phyloP scores from a whole-genome alignment of 176 grass and related monocot genomes.

The Phoenix roebelenii region DNA sequence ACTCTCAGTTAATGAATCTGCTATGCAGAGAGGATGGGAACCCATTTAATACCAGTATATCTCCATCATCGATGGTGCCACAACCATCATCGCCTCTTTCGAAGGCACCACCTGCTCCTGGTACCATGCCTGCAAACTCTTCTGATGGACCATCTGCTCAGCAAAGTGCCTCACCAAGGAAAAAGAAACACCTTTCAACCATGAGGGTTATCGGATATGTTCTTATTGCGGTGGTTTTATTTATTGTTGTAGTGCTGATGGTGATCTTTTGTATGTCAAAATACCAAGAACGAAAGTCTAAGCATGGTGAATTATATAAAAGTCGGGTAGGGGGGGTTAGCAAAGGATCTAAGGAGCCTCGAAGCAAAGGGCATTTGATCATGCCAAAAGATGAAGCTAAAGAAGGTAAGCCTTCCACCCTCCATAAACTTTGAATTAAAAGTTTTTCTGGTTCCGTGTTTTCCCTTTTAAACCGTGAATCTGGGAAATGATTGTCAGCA shows the following conservation, averaged over 20 bases:
- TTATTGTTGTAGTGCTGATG: constrained; percentile 49
- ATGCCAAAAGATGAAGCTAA: constrained; percentile 45
- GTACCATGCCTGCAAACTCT: constrained; percentile 32
- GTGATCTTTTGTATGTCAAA: constrained; percentile 70
- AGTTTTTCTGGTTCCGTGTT: no score
- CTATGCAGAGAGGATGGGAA: constrained; percentile 84
- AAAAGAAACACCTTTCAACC: constrained; percentile 38
- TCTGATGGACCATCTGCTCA: constrained; percentile 29
- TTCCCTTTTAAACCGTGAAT: no score
- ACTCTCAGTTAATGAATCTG: constrained; percentile 3
- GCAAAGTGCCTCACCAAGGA: constrained; percentile 19
- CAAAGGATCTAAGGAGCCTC: constrained; percentile 40
- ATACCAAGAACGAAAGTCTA: constrained; percentile 54
- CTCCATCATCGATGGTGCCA: constrained; percentile 49
- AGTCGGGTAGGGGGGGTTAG: constrained; percentile 31
- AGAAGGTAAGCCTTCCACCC: constrained; percentile 36
- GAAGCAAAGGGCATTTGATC: constrained; percentile 37
- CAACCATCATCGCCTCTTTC: constrained; percentile 39
- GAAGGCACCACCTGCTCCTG: constrained; percentile 26
- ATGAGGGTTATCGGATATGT: constrained; percentile 75
- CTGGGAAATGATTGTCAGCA: constrained; percentile 6
- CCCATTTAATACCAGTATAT: constrained; percentile 87
- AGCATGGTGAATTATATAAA: constrained; percentile 31
- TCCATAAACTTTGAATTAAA: no score
- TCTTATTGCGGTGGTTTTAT: constrained; percentile 51